Percentiles rank a stretch among this genome's conserved stretches.
These are phyloP conservation scores for Protomyces inouyei DNA, from an alignment of 1,139 yeast genomes.

Conservation along the genomic window DNA sequence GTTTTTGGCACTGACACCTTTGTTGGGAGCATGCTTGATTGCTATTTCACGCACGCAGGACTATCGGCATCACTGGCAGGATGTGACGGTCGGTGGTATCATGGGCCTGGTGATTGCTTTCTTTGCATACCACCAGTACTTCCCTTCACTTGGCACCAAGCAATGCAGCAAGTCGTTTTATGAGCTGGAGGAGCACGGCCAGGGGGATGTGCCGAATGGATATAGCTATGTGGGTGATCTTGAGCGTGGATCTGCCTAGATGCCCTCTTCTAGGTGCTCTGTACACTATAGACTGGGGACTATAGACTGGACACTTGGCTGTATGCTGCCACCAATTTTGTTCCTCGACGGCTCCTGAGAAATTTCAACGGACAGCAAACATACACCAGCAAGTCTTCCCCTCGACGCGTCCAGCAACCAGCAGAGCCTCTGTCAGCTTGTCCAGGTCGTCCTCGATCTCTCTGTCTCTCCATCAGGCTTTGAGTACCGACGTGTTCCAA, in stretches of 20 bases:
- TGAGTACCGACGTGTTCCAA: too few species aligned
- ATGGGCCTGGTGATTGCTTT: slow-evolving; percentile 16
- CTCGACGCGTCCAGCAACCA: too few species aligned
- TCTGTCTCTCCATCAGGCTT: too few species aligned
- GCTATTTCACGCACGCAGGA: slow-evolving; percentile 63
- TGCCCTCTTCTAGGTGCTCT: not conserved
- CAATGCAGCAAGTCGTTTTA: slow-evolving; percentile 8
- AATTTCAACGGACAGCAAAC: too few species aligned
- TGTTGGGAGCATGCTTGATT: slow-evolving; percentile 56
- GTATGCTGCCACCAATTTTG: too few species aligned
- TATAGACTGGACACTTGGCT: too few species aligned
- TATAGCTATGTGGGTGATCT: not conserved
- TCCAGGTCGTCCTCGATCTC: too few species aligned
- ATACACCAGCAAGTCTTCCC: too few species aligned
- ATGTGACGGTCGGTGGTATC: slow-evolving; percentile 22
- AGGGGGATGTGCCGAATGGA: not conserved
- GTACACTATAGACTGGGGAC: too few species aligned
- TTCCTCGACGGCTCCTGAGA: too few species aligned
- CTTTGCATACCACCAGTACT: slow-evolving; percentile 24
- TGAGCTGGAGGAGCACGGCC: not conserved
- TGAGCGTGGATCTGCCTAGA: not conserved
- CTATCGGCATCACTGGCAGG: slow-evolving; percentile 26
- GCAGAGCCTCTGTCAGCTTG: too few species aligned
- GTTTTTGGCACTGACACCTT: slow-evolving; percentile 43
- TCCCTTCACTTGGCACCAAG: slow-evolving; percentile 11